These are phyloP conservation scores for Chenopodium formosanum DNA, from an alignment of 148 eudicot genomes.

Conservation along the genomic window DNA sequence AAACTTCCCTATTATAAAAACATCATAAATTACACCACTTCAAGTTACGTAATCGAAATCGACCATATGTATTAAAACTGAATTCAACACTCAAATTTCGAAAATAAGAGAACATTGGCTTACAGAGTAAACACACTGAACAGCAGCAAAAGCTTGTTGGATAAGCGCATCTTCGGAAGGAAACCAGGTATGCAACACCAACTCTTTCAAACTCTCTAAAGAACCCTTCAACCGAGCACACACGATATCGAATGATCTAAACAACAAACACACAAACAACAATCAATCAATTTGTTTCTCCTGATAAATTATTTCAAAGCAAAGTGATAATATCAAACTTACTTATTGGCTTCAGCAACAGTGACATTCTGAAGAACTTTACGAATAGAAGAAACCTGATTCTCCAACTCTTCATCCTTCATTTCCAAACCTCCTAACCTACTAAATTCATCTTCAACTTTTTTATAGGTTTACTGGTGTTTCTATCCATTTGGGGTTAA, in stretches of 20 bases:
- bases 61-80: not conserved
- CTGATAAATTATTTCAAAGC: not conserved
- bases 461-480: too few species aligned
- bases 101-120: constrained; percentile 18
- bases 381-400: constrained; percentile 47
- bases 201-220: constrained; percentile 45
- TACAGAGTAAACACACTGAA: constrained; percentile 62
- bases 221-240: constrained; percentile 53
- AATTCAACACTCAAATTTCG: too few species aligned
- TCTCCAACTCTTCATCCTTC: constrained; percentile 44
- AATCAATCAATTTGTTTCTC: not conserved
- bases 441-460: not conserved
- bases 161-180: constrained; percentile 53
- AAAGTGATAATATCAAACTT: constrained; percentile 28
- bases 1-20: too few species aligned
- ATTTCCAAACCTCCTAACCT: constrained; percentile 23
- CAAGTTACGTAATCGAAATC: not conserved
- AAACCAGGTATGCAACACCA: constrained; percentile 48
- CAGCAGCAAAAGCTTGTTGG: constrained; percentile 51
- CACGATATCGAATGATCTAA: constrained; percentile 61
- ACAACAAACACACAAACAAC: constrained; percentile 8
- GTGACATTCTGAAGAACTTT: constrained; percentile 56
- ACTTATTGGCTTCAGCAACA: constrained; percentile 52
- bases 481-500: too few species aligned
- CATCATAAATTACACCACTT: not conserved